Conservation (phyloP, 495 filamentous ascomycete species). For the Aspergillus avenaceus region DNA sequence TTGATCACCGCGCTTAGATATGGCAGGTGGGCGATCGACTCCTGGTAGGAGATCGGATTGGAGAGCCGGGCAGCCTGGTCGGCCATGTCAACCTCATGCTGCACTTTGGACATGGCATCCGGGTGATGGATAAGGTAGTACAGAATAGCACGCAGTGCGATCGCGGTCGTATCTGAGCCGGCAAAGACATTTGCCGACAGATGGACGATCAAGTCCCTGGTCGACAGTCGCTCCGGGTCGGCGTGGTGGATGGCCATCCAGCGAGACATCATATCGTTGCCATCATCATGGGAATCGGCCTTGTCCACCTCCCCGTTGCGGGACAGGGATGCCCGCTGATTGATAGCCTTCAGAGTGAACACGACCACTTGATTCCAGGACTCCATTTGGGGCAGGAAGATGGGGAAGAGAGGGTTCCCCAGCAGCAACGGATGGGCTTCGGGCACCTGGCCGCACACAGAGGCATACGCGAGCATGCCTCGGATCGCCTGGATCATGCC, state of each 20-base stretch:
- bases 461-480: constrained; percentile 20
- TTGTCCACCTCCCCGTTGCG: constrained; percentile 26
- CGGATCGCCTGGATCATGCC: constrained; percentile 30
- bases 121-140: constrained; percentile 57
- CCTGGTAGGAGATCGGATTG: constrained; percentile 37
- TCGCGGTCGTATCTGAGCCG: constrained; percentile 56
- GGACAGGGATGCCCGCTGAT: constrained; percentile 22
- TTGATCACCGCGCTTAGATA: constrained; percentile 55
- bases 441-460: constrained; percentile 23
- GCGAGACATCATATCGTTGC: constrained; percentile 29
- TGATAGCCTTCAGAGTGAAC: constrained; percentile 26
- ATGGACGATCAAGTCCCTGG: constrained; percentile 25
- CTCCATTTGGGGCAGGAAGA: constrained; percentile 34
- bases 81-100: constrained; percentile 50
- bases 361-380: constrained; percentile 26
- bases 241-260: constrained; percentile 22
- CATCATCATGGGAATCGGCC: background rate
- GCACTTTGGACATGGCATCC: constrained; percentile 38
- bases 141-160: constrained; percentile 55
- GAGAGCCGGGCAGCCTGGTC: constrained; percentile 15
- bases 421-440: constrained; percentile 31
- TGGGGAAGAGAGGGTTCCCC: constrained; percentile 30
- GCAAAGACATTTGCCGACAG: constrained; percentile 31
- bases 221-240: constrained; percentile 23
- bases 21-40: constrained; percentile 38